These are phyloP conservation scores for Nadsonia fulvescens DNA, from an alignment of 805 yeast genomes.

Conservation along the genomic window DNA sequence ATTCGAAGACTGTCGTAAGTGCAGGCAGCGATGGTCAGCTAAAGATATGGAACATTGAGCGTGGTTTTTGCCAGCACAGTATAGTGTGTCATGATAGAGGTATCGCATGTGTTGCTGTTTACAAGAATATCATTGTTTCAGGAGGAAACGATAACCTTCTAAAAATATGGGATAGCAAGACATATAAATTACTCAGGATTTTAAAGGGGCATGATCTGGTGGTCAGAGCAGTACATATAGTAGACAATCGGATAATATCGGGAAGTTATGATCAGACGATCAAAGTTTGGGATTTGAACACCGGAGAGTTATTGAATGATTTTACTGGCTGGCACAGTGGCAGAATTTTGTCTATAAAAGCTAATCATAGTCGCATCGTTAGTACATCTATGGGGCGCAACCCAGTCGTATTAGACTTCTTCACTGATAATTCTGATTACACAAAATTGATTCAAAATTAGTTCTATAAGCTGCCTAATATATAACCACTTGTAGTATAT, in stretches of 20 bases:
- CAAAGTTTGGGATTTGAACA: slow-evolving; percentile 19
- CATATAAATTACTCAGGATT: slow-evolving; percentile 51
- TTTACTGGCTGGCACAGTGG: slow-evolving; percentile 17
- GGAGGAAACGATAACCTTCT: slow-evolving; percentile 80
- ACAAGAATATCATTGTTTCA: slow-evolving; percentile 51
- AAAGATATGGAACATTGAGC: slow-evolving; percentile 62
- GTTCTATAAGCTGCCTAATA: not conserved
- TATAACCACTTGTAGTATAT: no score
- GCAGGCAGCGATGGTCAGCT: slow-evolving; percentile 57
- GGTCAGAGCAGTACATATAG: slow-evolving; percentile 34
- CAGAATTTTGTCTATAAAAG: slow-evolving; percentile 19
- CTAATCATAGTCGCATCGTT: slow-evolving; percentile 15
- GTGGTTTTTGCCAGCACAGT: slow-evolving; percentile 50
- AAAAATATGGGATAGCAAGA: slow-evolving; percentile 69
- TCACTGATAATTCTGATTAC: slow-evolving; percentile 14
- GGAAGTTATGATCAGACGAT: slow-evolving; percentile 21
- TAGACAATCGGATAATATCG: slow-evolving; percentile 15
- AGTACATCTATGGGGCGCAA: slow-evolving; percentile 18
- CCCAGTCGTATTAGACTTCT: slow-evolving; percentile 19
- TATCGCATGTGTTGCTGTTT: slow-evolving; percentile 64
- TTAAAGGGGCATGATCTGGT: slow-evolving; percentile 73
- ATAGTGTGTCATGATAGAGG: slow-evolving; percentile 71
- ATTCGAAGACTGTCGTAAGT: slow-evolving; percentile 14
- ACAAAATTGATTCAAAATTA: slow-evolving; percentile 6
- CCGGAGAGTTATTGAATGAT: slow-evolving; percentile 12